Conservation (phyloP, 1,284 basidiomycete species). For the Irpex sp. region DNA sequence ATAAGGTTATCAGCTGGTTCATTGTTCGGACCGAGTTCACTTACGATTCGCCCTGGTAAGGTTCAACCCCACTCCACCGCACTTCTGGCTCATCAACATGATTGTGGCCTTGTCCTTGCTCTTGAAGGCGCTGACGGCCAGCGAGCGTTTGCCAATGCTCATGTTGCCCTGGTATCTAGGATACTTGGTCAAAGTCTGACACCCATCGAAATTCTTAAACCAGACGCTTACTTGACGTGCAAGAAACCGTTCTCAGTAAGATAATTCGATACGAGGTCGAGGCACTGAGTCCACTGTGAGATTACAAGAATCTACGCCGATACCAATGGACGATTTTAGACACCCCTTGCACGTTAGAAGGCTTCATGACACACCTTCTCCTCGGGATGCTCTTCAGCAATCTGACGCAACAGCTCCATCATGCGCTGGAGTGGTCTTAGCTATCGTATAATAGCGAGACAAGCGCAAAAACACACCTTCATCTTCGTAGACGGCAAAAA, state of each 20-base stretch:
- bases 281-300: slow-evolving; percentile 59
- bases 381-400: slow-evolving; percentile 42
- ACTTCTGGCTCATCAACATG: slow-evolving; percentile 60
- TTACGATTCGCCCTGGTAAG: slow-evolving; percentile 55
- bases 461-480: slow-evolving; percentile 38
- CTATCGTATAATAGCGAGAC: too few species aligned
- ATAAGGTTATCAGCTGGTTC: background rate
- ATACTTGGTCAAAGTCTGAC: background rate
- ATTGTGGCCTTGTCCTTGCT: slow-evolving; percentile 47
- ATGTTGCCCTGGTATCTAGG: slow-evolving; percentile 59
- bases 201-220: background rate
- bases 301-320: slow-evolving; percentile 45
- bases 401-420: slow-evolving; percentile 45
- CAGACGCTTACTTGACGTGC: slow-evolving; percentile 46
- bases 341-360: background rate
- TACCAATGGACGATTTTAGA: background rate
- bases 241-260: slow-evolving; percentile 43
- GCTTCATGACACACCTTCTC: slow-evolving; percentile 44
- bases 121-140: slow-evolving; percentile 54
- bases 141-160: slow-evolving; percentile 44
- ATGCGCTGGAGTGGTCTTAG: slow-evolving; percentile 36
- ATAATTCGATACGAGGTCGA: slow-evolving; percentile 53
- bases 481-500: slow-evolving; percentile 64
- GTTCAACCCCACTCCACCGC: slow-evolving; percentile 57
- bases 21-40: slow-evolving; percentile 16